Conservation (phyloP, 2,329 filamentous ascomycete genomes). For the Xenoacremonium recifei region DNA sequence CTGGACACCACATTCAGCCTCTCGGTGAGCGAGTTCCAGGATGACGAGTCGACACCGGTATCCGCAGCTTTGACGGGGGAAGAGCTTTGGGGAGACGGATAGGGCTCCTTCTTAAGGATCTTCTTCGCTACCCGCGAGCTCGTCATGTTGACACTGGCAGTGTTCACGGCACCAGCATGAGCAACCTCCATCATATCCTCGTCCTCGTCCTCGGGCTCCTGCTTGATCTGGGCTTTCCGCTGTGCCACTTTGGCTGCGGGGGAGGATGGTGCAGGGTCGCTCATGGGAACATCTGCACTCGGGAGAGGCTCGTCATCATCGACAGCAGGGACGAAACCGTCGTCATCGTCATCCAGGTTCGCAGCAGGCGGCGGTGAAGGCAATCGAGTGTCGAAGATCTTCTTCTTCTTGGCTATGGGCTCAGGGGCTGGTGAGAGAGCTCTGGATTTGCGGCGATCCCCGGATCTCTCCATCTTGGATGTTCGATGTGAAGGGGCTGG, state of each 20-base stretch:
- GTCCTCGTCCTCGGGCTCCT: slow-evolving; percentile 60
- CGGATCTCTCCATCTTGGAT: slow-evolving; percentile 66
- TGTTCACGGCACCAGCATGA: slow-evolving; percentile 67
- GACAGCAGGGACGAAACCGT: slow-evolving; percentile 49
- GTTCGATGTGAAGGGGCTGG: slow-evolving; percentile 52
- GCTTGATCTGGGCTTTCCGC: slow-evolving; percentile 59
- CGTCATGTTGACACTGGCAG: slow-evolving; percentile 78
- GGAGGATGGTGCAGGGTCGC: slow-evolving; percentile 82
- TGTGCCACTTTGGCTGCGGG: slow-evolving; percentile 77
- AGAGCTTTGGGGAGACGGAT: slow-evolving; percentile 72
- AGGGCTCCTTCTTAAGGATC: slow-evolving; percentile 63
- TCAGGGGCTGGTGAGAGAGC: slow-evolving; percentile 72
- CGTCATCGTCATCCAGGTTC: slow-evolving; percentile 17
- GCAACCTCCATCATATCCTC: slow-evolving; percentile 88
- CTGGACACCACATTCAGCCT: slow-evolving; percentile 84
- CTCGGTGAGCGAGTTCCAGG: slow-evolving; percentile 85
- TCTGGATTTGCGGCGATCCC: slow-evolving; percentile 75
- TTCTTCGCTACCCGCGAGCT: slow-evolving; percentile 74
- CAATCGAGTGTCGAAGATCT: slow-evolving; percentile 48
- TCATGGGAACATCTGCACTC: slow-evolving; percentile 65
- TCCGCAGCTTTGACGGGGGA: slow-evolving; percentile 66
- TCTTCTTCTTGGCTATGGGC: slow-evolving; percentile 56
- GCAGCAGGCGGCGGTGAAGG: slow-evolving; percentile 45
- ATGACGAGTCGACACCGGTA: slow-evolving; percentile 69
- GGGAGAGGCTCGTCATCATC: slow-evolving; percentile 60